phyloP scores from a whole-genome alignment of 2,329 filamentous ascomycete genomes.

The Fusarium continuum region DNA sequence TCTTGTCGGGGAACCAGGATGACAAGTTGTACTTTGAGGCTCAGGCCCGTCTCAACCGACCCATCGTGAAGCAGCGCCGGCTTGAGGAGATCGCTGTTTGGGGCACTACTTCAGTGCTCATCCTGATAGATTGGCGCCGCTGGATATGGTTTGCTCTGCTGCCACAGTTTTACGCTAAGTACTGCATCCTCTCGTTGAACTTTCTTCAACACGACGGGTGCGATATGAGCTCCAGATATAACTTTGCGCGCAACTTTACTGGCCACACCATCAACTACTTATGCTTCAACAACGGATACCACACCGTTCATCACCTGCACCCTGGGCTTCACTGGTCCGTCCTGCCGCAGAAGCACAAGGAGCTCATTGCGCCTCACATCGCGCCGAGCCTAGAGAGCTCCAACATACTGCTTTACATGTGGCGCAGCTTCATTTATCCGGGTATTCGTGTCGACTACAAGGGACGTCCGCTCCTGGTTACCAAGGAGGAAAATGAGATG shows the following conservation, averaged over 20 bases:
- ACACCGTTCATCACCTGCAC: constrained; percentile 16
- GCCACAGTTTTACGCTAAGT: constrained; percentile 16
- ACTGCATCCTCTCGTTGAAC: constrained; percentile 16
- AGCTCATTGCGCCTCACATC: constrained; percentile 1
- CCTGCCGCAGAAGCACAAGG: constrained; percentile 3
- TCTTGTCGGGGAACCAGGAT: constrained; percentile 9
- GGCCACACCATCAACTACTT: constrained; percentile 3
- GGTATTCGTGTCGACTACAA: constrained; percentile 16
- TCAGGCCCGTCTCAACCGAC: constrained; percentile 11
- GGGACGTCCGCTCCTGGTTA: background rate
- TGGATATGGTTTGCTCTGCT: constrained; percentile 20
- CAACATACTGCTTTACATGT: constrained; percentile 9
- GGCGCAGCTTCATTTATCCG: constrained; percentile 6
- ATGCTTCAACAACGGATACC: constrained; percentile 21
- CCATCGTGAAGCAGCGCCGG: constrained; percentile 9
- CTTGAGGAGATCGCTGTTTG: constrained; percentile 15
- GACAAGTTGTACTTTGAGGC: constrained; percentile 18
- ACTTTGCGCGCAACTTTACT: constrained; percentile 19
- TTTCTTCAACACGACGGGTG: constrained; percentile 19
- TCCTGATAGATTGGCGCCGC: constrained; percentile 12
- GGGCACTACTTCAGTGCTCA: constrained; percentile 1
- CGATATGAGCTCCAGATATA: constrained; percentile 21
- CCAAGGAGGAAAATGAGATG: constrained; percentile 21
- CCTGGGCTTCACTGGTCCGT: constrained; percentile 17
- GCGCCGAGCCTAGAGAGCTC: background rate